A percentile compares a stretch with the other conserved stretches of the same genome.
Conservation (phyloP, 164 flowering plant species). For the Tetracentron sinense region DNA sequence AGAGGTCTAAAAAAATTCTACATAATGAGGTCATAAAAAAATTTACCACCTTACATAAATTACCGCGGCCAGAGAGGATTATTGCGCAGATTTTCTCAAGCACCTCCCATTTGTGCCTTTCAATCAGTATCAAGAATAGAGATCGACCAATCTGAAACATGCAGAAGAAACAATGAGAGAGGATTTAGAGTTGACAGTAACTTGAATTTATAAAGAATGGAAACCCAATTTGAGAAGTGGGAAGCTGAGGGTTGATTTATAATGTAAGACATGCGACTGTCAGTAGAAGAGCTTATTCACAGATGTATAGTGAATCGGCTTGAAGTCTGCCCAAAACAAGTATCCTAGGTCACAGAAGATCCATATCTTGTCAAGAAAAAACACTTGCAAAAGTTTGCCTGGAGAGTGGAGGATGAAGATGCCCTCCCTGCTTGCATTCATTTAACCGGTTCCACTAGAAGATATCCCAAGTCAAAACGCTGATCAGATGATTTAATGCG, state of each 20-base stretch:
- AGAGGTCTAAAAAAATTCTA: no score
- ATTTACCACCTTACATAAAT: no score
- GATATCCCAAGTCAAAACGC: background rate
- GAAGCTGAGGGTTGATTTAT: background rate
- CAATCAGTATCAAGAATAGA: no score
- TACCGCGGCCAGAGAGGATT: no score
- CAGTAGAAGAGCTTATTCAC: background rate
- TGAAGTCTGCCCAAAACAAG: background rate
- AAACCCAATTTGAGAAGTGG: background rate
- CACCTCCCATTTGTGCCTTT: no score
- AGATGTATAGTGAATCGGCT: background rate
- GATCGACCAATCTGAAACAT: no score
- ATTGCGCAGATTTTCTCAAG: no score
- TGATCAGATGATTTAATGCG: background rate
- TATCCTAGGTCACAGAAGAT: background rate
- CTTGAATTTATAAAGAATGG: background rate
- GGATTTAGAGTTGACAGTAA: no score
- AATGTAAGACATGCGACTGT: no score
- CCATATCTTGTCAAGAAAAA: background rate
- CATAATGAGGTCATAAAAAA: no score
- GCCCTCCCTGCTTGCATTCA: background rate
- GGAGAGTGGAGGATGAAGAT: background rate
- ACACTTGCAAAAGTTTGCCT: background rate
- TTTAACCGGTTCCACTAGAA: background rate
- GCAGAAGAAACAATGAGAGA: no score